These are phyloP conservation scores for Tillandsia fasciculata DNA, from an alignment of 176 grass and related monocot genomes.

Conservation along the genomic window DNA sequence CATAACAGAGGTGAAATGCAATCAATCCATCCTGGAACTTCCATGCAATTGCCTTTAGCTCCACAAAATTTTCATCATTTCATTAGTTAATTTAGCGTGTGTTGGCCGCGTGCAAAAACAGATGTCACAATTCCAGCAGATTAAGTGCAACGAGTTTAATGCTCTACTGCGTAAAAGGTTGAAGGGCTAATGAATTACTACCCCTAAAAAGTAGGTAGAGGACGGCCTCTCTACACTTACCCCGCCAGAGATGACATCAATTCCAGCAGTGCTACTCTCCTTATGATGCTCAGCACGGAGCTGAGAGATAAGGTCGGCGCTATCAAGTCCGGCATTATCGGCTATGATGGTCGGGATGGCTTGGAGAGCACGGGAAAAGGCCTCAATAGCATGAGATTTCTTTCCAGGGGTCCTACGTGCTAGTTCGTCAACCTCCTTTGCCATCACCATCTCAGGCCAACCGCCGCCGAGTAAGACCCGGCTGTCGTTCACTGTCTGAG, in stretches of 20 bases:
- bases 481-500: slow-evolving; percentile 82
- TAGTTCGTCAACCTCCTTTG: slow-evolving; percentile 76
- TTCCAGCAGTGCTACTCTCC: slow-evolving; percentile 52
- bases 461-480: slow-evolving; percentile 82
- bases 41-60: too few relatives aligned
- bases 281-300: slow-evolving; percentile 95
- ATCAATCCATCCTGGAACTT: too few relatives aligned
- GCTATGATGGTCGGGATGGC: slow-evolving; percentile 81
- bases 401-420: slow-evolving; percentile 90
- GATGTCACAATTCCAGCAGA: too few relatives aligned
- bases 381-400: slow-evolving; percentile 81
- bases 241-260: slow-evolving; percentile 61
- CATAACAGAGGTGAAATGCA: too few relatives aligned
- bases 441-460: slow-evolving; percentile 95
- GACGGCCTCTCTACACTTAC: slow-evolving; percentile 31
- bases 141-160: too few relatives aligned
- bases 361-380: slow-evolving; percentile 72
- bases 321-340: slow-evolving; percentile 85
- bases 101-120: too few relatives aligned
- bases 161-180: too few relatives aligned
- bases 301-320: slow-evolving; percentile 84
- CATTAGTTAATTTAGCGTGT: too few relatives aligned
- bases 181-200: too few relatives aligned
- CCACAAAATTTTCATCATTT: too few relatives aligned
- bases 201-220: too few relatives aligned